Evolutionary conservation across 257 asterid genomes (phyloP).

Genomic region (Solanum virginianum): DNA sequence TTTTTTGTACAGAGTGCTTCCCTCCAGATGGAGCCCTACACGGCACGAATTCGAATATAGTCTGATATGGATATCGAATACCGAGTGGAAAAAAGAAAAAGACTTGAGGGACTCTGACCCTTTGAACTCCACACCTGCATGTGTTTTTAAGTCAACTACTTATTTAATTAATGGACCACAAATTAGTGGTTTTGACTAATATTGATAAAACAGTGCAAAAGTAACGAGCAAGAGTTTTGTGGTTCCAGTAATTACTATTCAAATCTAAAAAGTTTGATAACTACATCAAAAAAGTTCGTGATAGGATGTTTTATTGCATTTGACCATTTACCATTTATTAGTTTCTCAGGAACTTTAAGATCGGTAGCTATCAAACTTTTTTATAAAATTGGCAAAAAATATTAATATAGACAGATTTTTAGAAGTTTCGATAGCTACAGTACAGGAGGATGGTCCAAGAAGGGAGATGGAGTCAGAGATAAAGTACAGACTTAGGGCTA

Average conservation of each 20-base stretch:
- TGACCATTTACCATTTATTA: neutral
- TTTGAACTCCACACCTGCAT: neutral
- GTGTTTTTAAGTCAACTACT: neutral
- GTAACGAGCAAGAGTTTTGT: neutral
- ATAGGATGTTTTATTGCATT: neutral
- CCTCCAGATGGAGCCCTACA: rapidly evolving
- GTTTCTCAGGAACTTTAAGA: neutral
- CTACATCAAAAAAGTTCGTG: neutral
- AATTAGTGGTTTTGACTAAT: neutral
- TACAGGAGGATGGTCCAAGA: neutral
- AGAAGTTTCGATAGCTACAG: neutral
- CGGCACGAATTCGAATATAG: no score
- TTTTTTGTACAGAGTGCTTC: no score
- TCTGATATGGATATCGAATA: no score
- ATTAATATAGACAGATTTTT: neutral
- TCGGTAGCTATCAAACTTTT: neutral
- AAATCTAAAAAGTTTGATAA: neutral
- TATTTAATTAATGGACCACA: neutral
- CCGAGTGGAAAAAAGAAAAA: no score
- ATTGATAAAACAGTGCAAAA: neutral
- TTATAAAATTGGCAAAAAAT: neutral
- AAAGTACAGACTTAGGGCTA: neutral
- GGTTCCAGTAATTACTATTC: neutral
- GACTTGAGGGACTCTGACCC: neutral
- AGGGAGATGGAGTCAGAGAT: neutral